A percentile compares a stretch with the other conserved stretches of the same genome.
phyloP scores from a whole-genome alignment of 441 rosid species.

The Gossypium gossypioides region DNA sequence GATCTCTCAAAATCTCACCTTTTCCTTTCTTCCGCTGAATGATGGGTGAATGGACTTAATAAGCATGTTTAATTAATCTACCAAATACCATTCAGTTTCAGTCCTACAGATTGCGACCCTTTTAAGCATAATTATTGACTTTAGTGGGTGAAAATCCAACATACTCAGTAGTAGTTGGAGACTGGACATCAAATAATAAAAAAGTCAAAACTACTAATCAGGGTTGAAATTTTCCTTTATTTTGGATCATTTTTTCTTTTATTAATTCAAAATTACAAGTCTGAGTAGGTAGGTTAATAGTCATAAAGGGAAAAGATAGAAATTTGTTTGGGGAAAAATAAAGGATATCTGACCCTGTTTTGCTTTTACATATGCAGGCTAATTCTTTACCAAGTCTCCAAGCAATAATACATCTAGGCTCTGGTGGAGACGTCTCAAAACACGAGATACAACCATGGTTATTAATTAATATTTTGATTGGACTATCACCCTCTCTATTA shows the following conservation, averaged over 20 bases:
- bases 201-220: not conserved
- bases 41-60: not conserved
- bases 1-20: not conserved
- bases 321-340: no score
- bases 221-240: not conserved
- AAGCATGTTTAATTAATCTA: not conserved
- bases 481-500: no score
- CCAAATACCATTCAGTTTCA: not conserved
- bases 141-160: not conserved
- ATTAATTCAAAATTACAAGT: not conserved
- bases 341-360: no score
- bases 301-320: not conserved
- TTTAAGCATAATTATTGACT: not conserved
- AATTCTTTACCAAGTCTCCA: no score
- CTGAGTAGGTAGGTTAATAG: not conserved
- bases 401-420: not conserved
- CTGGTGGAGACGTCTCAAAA: no score
- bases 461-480: no score
- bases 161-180: not conserved
- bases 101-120: not conserved
- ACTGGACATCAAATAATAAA: not conserved
- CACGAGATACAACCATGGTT: no score
- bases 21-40: not conserved
- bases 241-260: not conserved
- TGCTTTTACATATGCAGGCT: no score